These are phyloP conservation scores for Nyctanthes arbortristis DNA, from an alignment of 257 asterid species.

Conservation along the genomic window DNA sequence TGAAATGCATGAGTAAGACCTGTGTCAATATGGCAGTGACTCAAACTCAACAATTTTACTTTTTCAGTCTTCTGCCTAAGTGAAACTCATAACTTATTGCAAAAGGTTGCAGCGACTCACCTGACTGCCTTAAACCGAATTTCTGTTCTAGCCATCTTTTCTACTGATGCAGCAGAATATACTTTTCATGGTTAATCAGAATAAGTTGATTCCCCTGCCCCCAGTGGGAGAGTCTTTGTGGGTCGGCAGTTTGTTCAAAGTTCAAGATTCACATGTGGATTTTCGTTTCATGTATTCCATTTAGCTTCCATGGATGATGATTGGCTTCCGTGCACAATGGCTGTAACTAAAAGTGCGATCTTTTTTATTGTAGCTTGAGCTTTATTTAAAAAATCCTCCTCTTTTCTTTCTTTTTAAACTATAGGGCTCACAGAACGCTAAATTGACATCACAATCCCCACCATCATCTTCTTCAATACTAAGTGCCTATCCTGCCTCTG, in stretches of 20 bases:
- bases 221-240: neutral
- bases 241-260: neutral
- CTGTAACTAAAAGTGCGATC: neutral
- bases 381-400: too few species aligned
- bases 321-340: neutral
- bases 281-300: neutral
- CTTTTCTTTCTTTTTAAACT: conserved; percentile 19
- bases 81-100: neutral
- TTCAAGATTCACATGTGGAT: neutral
- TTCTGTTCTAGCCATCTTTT: neutral
- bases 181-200: neutral
- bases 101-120: conserved; percentile 8
- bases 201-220: too few species aligned
- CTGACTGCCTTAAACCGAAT: neutral
- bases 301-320: neutral
- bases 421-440: conserved; percentile 60
- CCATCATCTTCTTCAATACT: conserved; percentile 46
- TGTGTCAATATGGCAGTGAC: neutral
- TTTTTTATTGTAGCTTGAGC: neutral
- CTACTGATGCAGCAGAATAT: neutral
- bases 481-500: conserved; percentile 54
- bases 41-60: conserved; percentile 11
- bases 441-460: conserved; percentile 46
- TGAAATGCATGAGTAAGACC: neutral
- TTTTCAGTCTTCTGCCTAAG: conserved; percentile 13